These are phyloP conservation scores for Mycena chlorophos DNA, from an alignment of 768 basidiomycete genomes.

Conservation along the genomic window DNA sequence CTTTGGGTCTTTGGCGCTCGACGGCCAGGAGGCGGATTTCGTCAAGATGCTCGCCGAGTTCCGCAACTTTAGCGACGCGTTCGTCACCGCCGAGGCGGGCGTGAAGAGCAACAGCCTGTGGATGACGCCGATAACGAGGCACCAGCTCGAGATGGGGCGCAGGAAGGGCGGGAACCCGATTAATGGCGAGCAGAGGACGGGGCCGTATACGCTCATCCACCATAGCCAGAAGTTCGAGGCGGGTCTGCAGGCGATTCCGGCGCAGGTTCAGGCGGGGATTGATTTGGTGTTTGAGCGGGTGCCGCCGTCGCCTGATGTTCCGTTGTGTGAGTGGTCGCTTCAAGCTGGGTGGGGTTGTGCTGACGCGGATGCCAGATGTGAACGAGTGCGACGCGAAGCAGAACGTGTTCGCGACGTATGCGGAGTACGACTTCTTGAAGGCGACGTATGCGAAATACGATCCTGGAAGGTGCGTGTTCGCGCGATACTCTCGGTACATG, in stretches of 20 bases:
- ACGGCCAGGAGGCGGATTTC: conserved; percentile 28
- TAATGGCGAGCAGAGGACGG: no score
- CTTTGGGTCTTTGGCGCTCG: conserved; percentile 37
- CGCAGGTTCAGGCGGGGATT: no score
- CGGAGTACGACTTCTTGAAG: conserved; percentile 36
- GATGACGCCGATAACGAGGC: background rate
- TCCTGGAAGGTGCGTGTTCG: conserved; percentile 41
- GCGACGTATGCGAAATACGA: conserved; percentile 42
- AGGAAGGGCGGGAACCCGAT: no score
- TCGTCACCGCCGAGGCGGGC: conserved; percentile 5
- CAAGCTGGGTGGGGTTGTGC: background rate
- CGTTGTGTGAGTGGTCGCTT: background rate
- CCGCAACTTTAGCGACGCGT: conserved; percentile 29
- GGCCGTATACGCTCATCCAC: no score
- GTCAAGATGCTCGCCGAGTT: conserved; percentile 32
- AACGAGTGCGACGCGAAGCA: conserved; percentile 40
- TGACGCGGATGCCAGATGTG: conserved; percentile 21
- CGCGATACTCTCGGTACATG: no score
- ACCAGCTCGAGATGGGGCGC: background rate
- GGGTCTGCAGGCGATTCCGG: no score
- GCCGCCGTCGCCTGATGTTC: background rate
- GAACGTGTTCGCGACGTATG: conserved; percentile 40
- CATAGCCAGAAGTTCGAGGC: no score
- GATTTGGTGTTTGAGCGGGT: no score
- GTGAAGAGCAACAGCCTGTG: background rate